Evolutionary conservation across 2,329 filamentous ascomycete species (phyloP).

Genomic region (Cladophialophora psammophila): DNA sequence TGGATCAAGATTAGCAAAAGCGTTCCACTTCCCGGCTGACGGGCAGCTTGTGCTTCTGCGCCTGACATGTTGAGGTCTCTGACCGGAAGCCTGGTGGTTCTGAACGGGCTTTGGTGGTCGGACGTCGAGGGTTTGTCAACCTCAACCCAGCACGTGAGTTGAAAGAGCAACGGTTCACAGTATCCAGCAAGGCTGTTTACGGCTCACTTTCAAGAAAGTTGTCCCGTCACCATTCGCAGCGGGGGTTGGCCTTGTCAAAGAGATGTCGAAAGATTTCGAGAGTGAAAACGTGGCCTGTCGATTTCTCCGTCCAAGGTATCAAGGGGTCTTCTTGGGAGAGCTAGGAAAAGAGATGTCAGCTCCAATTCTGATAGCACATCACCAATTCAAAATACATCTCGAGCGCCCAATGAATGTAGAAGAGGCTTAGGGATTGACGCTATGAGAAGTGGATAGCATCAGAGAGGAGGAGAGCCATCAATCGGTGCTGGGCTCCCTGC

Average conservation of each 20-base stretch:
- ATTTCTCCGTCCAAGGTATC: not conserved
- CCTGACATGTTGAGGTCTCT: constrained; percentile 9
- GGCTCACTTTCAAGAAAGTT: not conserved
- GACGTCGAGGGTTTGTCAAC: not conserved
- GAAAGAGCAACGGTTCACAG: not conserved
- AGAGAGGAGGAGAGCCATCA: not conserved
- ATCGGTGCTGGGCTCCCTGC: not conserved
- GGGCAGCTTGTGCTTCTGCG: not conserved
- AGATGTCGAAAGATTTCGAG: not conserved
- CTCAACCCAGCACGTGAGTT: not conserved
- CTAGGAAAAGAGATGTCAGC: not conserved
- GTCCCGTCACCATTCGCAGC: not conserved
- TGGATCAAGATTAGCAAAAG: constrained; percentile 88
- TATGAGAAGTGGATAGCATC: not conserved
- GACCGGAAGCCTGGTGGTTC: not conserved
- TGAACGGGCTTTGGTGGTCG: not conserved
- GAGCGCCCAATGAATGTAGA: not conserved
- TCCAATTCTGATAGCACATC: not conserved
- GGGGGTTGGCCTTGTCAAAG: not conserved
- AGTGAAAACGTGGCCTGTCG: constrained; percentile 1
- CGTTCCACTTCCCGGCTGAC: constrained; percentile 53
- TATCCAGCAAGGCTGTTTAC: not conserved
- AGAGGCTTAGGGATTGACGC: not conserved
- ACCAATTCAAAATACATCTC: not conserved
- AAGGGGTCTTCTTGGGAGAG: not conserved